phyloP scores from a whole-genome alignment of 345 rosid genomes.

The Bruguiera sexangula region DNA sequence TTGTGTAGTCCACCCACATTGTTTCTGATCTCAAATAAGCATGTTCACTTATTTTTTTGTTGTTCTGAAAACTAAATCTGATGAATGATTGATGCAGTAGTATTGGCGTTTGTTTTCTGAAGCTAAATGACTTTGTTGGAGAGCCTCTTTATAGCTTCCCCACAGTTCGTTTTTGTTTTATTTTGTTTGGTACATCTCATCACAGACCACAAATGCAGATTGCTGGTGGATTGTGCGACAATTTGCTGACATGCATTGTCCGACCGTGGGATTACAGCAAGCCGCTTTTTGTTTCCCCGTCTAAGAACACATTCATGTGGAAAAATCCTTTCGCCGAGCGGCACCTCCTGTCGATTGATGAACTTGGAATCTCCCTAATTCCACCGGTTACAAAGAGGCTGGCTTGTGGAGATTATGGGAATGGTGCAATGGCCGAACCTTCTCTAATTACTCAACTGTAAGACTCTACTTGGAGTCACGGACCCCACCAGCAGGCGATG shows the following conservation, averaged over 20 bases:
- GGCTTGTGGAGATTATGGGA: slow-evolving; percentile 88
- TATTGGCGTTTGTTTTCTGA: too few species aligned
- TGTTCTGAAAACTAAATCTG: too few species aligned
- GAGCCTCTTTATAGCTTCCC: too few species aligned
- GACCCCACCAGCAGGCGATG: slow-evolving; percentile 28
- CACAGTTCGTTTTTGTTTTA: too few species aligned
- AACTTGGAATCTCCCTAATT: slow-evolving; percentile 80
- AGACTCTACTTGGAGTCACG: slow-evolving; percentile 67
- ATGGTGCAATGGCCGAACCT: slow-evolving; percentile 94
- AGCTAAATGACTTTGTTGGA: too few species aligned
- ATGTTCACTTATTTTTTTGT: too few species aligned
- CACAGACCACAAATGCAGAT: slow-evolving; percentile 43
- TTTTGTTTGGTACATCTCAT: background rate
- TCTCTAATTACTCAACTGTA: slow-evolving; percentile 70
- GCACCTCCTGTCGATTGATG: slow-evolving; percentile 76
- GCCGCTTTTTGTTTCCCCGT: slow-evolving; percentile 76
- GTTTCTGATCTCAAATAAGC: too few species aligned
- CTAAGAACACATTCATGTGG: slow-evolving; percentile 96
- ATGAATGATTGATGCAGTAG: too few species aligned
- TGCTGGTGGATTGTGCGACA: slow-evolving; percentile 92
- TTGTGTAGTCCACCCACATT: too few species aligned
- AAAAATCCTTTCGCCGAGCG: slow-evolving; percentile 82
- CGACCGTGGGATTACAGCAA: slow-evolving; percentile 92
- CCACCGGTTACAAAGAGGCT: slow-evolving; percentile 78
- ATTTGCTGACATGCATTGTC: slow-evolving; percentile 76